phyloP scores from a whole-genome alignment of 371 early-diverging fungal species.

The Entomophthora muscae region DNA sequence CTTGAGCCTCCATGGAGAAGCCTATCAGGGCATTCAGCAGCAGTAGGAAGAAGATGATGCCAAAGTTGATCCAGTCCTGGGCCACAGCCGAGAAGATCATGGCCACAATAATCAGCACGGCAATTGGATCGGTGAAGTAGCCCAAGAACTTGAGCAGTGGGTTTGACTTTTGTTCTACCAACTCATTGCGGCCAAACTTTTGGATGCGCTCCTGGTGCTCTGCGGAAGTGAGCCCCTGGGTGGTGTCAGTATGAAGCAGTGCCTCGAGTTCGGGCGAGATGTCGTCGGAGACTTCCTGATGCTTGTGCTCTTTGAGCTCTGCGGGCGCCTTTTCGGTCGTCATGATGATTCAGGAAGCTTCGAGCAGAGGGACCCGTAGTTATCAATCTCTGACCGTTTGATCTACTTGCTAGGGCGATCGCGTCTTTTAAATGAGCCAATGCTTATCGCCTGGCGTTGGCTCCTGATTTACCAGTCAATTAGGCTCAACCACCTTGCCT shows the following conservation, averaged over 20 bases:
- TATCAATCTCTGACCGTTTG: too few relatives aligned
- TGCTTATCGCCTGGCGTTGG: too few relatives aligned
- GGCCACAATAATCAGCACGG: conserved; percentile 69
- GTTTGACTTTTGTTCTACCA: conserved; percentile 65
- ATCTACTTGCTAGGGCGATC: too few relatives aligned
- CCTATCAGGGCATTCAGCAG: conserved; percentile 82
- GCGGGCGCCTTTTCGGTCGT: too few relatives aligned
- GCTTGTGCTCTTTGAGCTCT: too few relatives aligned
- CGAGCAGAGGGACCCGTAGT: too few relatives aligned
- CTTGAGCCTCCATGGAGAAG: conserved; percentile 74
- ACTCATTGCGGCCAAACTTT: conserved; percentile 49
- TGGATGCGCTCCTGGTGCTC: conserved; percentile 37
- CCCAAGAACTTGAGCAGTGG: conserved; percentile 71
- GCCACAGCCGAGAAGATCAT: conserved; percentile 52
- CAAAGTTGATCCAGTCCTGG: conserved; percentile 52
- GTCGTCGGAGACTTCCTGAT: too few relatives aligned
- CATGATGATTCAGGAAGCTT: too few relatives aligned
- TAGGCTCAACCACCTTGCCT: too few relatives aligned
- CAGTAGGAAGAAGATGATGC: conserved; percentile 62
- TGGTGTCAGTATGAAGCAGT: conserved; percentile 45
- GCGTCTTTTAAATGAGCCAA: too few relatives aligned
- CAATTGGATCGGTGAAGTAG: conserved; percentile 79
- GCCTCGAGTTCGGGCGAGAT: conserved; percentile 55
- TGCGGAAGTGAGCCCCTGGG: conserved; percentile 30
- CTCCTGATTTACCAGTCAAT: too few relatives aligned